Percentiles rank a stretch among this genome's conserved stretches.
Evolutionary conservation across 2,329 filamentous ascomycete species (phyloP).

Genomic region (Chaetothyriales sp.): DNA sequence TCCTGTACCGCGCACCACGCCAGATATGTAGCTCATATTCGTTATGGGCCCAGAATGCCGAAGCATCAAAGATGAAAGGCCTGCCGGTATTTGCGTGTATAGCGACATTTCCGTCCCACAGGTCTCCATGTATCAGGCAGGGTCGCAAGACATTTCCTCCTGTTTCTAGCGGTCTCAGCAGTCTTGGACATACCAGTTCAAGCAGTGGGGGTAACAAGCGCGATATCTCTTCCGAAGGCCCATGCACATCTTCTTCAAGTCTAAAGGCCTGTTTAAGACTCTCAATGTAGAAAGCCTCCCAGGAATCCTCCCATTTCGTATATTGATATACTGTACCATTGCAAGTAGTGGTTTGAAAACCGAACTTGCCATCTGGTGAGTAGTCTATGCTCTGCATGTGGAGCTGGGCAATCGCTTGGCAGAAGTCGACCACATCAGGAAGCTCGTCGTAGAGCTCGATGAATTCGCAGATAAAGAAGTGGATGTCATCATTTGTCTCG

Average conservation of each 20-base stretch:
- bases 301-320: constrained; percentile 25
- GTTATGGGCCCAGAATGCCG: constrained; percentile 28
- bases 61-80: constrained; percentile 26
- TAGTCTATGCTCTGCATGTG: constrained; percentile 19
- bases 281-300: constrained; percentile 28
- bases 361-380: constrained; percentile 26
- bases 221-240: constrained; percentile 22
- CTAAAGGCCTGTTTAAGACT: constrained; percentile 21
- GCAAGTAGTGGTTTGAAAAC: constrained; percentile 25
- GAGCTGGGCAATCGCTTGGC: constrained; percentile 18
- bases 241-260: constrained; percentile 22
- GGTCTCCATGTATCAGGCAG: constrained; percentile 27
- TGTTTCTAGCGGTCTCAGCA: constrained; percentile 16
- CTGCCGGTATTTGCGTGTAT: constrained; percentile 20
- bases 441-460: constrained; percentile 19
- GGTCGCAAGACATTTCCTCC: constrained; percentile 18
- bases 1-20: too few relatives aligned
- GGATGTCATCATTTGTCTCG: constrained; percentile 11
- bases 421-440: constrained; percentile 18
- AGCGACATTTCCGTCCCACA: constrained; percentile 30
- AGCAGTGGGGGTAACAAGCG: constrained; percentile 11
- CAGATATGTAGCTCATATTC: constrained; percentile 16
- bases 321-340: constrained; percentile 20
- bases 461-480: constrained; percentile 23
- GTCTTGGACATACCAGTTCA: constrained; percentile 22